Evolutionary conservation across 345 rosid genomes (phyloP).

Genomic region (Leavenworthia alabamica): DNA sequence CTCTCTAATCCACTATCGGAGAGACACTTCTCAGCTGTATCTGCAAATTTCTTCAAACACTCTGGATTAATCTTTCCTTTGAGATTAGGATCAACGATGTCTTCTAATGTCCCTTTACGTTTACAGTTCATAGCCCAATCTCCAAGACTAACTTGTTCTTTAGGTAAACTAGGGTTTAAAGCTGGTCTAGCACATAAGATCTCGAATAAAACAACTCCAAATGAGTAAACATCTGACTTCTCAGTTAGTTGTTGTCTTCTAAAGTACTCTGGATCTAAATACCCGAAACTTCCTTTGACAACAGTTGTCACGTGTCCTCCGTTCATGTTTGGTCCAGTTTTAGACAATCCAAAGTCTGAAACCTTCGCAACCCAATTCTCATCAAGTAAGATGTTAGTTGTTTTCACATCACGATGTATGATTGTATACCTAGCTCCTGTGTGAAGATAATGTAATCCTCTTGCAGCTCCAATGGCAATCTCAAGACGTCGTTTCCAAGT

Average conservation of each 20-base stretch:
- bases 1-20: slow-evolving; percentile 56
- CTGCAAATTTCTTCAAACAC: slow-evolving; percentile 58
- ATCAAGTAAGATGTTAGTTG: slow-evolving; percentile 81
- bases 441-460: slow-evolving; percentile 90
- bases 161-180: slow-evolving; percentile 54
- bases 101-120: slow-evolving; percentile 45
- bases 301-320: slow-evolving; percentile 78
- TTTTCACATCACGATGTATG: slow-evolving; percentile 90
- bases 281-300: slow-evolving; percentile 89
- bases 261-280: slow-evolving; percentile 84
- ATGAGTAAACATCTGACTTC: slow-evolving; percentile 83
- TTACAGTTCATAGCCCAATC: slow-evolving; percentile 72
- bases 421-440: slow-evolving; percentile 88
- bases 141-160: slow-evolving; percentile 79
- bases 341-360: slow-evolving; percentile 77
- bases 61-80: slow-evolving; percentile 45
- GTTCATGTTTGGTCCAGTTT: slow-evolving; percentile 78
- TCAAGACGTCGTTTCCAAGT: slow-evolving; percentile 71
- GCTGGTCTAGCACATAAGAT: slow-evolving; percentile 71
- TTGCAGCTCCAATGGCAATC: slow-evolving; percentile 75
- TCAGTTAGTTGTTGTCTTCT: slow-evolving; percentile 76
- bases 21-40: slow-evolving; percentile 64
- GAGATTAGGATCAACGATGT: slow-evolving; percentile 56
- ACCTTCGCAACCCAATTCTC: slow-evolving; percentile 88
- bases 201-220: slow-evolving; percentile 85